Conservation (phyloP, 192 early-diverging fungal species). For the Rhizoclosmatium sp. region DNA sequence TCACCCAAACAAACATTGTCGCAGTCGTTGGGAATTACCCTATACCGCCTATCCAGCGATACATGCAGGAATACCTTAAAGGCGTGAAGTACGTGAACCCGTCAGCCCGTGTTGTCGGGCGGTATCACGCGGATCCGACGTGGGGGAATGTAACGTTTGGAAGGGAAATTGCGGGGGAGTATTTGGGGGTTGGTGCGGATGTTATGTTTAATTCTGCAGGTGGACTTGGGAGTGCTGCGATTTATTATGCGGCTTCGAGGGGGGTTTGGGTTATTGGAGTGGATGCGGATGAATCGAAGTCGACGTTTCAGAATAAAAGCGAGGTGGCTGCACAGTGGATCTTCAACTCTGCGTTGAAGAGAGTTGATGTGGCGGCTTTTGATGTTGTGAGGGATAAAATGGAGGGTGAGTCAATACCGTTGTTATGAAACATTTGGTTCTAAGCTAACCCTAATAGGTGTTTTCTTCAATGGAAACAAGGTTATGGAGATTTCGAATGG, state of each 20-base stretch:
- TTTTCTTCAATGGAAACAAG: conserved; percentile 22
- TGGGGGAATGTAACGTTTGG: conserved; percentile 2
- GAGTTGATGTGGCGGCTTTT: conserved; percentile 6
- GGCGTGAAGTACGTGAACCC: conserved; percentile 29
- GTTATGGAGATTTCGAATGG: conserved; percentile 17
- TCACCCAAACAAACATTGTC: conserved; percentile 26
- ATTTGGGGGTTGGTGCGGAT: conserved; percentile 28
- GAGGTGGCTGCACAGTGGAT: conserved; percentile 34
- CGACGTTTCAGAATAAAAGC: conserved; percentile 31
- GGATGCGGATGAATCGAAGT: conserved; percentile 36
- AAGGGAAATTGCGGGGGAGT: not conserved
- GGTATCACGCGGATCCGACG: not conserved
- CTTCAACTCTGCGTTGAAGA: conserved; percentile 15
- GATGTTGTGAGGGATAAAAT: not conserved
- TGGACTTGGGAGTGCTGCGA: conserved; percentile 30
- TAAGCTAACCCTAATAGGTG: not conserved
- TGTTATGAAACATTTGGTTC: not conserved
- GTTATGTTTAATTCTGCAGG: conserved; percentile 47
- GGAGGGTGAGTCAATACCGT: not conserved
- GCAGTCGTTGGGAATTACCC: conserved; percentile 20
- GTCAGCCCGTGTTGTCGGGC: not conserved
- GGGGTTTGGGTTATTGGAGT: conserved; percentile 46
- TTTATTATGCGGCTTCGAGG: conserved; percentile 29
- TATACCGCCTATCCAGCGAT: conserved; percentile 17
- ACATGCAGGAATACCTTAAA: conserved; percentile 33